Base-by-base conservation (phyloP, 306 rosid genomes). In the Erythrophleum fordii region DNA sequence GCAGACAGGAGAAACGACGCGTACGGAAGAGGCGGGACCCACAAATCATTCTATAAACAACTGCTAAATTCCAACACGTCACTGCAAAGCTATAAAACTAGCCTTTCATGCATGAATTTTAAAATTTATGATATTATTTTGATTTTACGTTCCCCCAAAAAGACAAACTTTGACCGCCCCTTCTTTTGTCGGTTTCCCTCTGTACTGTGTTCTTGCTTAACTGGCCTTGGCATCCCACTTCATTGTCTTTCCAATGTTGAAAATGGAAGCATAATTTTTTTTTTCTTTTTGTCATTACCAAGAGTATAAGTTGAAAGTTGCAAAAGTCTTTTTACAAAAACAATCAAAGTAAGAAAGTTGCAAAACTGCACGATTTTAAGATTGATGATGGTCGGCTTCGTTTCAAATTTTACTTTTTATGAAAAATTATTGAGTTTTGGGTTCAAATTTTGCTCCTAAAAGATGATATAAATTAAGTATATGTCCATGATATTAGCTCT, bases 131-230 rank as follows among this genome's bases (percentile, higher is more conserved):
- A n/a, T 67, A 67, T 67, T 67, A 5, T 23, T 67, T 62, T 72
- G 26, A 85, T 65, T 73, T 71, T 82, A 88, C 86, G 92, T 89
- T 86, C 75, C 73, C 29, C 69, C 71, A 80, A 82, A 45, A 26
- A 2, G 89, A 90, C 93, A 88, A 86, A 88, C 49, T 51, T 49
- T 81, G 86, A 90, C 97, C 91, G 92, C 81, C 90, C 85, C 84
- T 83, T 83, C 72, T 80, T 84, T 44, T 91, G 96, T 88, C 81
- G 20, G 42, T 72, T 92, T 78, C 82, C 83, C 58, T 73, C 39
- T 83, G 78, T 83, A 53, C 26, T 78, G 55, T 79, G 22, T 65
- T 76, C 11, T 72, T 66, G 45, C 11, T 53, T 42, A 12, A 31
- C 41, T 53, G 35, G 18, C 34, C 34, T 23, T 58, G 65, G 65